A percentile compares a stretch with the other conserved stretches of the same genome.
These are phyloP conservation scores for Colletotrichum scovillei DNA, from an alignment of 2,329 filamentous ascomycete genomes.

Conservation along the genomic window DNA sequence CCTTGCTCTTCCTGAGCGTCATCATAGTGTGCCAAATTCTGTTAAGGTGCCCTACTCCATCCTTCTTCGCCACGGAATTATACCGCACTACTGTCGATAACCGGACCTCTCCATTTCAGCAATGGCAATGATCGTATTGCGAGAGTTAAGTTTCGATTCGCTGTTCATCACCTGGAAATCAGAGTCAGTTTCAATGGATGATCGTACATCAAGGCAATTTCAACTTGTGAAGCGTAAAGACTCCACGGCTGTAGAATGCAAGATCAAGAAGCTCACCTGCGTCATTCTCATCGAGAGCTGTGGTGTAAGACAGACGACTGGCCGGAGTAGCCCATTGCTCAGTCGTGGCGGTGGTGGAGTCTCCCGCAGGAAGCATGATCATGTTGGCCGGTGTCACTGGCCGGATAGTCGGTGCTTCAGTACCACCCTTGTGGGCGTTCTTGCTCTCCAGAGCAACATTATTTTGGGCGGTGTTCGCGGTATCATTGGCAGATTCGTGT, in stretches of 20 bases:
- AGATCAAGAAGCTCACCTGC: neutral
- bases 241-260: neutral
- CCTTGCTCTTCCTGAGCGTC: neutral
- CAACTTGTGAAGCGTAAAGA: neutral
- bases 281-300: neutral
- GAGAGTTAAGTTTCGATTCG: neutral
- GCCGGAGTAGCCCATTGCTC: slow-evolving; percentile 31
- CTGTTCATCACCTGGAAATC: neutral
- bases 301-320: slow-evolving; percentile 26
- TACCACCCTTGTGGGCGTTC: neutral
- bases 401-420: neutral
- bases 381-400: slow-evolving; percentile 29
- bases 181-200: neutral
- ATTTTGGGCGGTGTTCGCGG: neutral
- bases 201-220: neutral
- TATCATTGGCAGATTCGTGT: neutral
- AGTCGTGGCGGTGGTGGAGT: slow-evolving; percentile 23
- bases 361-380: neutral
- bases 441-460: neutral
- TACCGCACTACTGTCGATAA: neutral
- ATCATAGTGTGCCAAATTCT: slow-evolving; percentile 8
- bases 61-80: neutral
- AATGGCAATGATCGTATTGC: neutral
- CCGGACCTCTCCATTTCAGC: neutral
- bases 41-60: neutral